phyloP scores from a whole-genome alignment of 1,284 basidiomycete genomes.

The Cutaneotrichosporon daszewskae region DNA sequence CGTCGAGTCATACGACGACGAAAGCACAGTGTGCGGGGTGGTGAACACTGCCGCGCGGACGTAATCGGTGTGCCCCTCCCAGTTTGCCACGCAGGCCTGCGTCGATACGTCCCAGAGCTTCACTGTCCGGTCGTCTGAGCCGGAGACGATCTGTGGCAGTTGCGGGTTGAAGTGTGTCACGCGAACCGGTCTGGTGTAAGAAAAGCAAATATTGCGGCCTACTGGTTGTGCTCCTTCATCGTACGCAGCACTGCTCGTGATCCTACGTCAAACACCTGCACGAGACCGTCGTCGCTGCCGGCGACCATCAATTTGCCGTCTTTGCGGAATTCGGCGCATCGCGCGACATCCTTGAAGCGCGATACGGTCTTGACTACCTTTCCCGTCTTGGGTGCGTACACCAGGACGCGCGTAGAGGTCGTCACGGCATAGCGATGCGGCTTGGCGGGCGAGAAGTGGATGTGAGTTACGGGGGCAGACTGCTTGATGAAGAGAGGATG shows the following conservation, averaged over 20 bases:
- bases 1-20: conserved; percentile 92
- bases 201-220: conserved; percentile 48
- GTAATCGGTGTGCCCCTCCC: conserved; percentile 85
- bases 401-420: conserved; percentile 86
- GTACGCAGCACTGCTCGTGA: conserved; percentile 90
- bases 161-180: conserved; percentile 85
- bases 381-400: conserved; percentile 92
- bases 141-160: conserved; percentile 80
- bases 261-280: conserved; percentile 96
- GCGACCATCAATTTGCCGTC: conserved; percentile 95
- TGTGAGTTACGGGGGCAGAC: conserved; percentile 84
- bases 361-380: conserved; percentile 94
- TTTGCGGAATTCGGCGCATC: conserved; percentile 75
- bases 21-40: conserved; percentile 78
- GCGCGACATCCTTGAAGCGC: conserved; percentile 91
- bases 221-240: conserved; percentile 84
- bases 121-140: conserved; percentile 92
- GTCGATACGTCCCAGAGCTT: conserved; percentile 94
- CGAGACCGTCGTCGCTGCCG: conserved; percentile 85
- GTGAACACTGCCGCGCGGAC: conserved; percentile 86
- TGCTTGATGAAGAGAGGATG: conserved; percentile 66
- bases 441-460: conserved; percentile 77
- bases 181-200: conserved; percentile 65
- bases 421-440: conserved; percentile 94
- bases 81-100: conserved; percentile 70